Conservation (phyloP, 1,284 basidiomycete species). For the Ganoderma sinense region DNA sequence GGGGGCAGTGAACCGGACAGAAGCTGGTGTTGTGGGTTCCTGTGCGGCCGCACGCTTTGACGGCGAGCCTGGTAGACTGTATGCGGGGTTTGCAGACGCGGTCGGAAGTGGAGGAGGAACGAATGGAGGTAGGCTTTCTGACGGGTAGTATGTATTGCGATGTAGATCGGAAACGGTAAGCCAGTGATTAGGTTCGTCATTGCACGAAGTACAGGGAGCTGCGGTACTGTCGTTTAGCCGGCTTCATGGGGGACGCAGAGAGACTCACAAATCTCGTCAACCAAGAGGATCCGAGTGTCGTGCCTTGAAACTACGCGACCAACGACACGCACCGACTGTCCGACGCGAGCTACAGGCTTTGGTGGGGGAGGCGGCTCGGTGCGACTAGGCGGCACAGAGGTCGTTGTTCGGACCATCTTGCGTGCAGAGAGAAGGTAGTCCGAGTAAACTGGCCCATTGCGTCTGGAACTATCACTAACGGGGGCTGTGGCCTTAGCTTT, state of each 20-base stretch:
- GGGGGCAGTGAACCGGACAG: conserved; percentile 10
- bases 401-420: not conserved
- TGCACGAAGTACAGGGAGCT: conserved; percentile 52
- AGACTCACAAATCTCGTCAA: conserved; percentile 46
- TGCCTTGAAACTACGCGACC: conserved; percentile 55
- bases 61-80: conserved; percentile 11
- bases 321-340: conserved; percentile 53
- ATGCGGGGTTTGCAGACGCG: not conserved
- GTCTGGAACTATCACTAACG: not conserved
- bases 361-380: conserved; percentile 35
- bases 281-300: conserved; percentile 55
- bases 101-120: conserved; percentile 33
- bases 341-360: conserved; percentile 53
- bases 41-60: conserved; percentile 8
- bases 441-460: conserved; percentile 14
- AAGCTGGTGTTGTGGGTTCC: conserved; percentile 23
- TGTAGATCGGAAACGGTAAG: conserved; percentile 61
- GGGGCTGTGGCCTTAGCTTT: not conserved
- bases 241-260: not conserved
- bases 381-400: not conserved
- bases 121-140: conserved; percentile 54
- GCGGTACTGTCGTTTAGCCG: not conserved
- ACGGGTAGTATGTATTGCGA: conserved; percentile 54
- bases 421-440: conserved; percentile 22
- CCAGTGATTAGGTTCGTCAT: conserved; percentile 71